Base-by-base conservation (phyloP, 2,329 filamentous ascomycete species). In the Hymenoscyphus scutula region DNA sequence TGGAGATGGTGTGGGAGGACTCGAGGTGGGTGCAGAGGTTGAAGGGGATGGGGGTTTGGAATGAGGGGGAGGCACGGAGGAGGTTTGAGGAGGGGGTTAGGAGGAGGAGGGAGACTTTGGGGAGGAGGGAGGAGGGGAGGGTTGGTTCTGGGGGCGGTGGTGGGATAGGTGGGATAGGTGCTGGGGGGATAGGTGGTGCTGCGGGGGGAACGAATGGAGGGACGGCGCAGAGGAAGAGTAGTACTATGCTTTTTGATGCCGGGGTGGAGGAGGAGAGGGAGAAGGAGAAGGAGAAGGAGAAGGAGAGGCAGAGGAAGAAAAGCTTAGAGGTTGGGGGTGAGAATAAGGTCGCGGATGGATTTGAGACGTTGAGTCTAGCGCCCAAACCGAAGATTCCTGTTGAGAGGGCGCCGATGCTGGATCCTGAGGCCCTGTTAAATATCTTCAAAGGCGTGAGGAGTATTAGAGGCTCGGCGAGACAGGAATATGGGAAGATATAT, bases 1-100 rank as follows among this genome's bases (percentile, higher is more conserved):
- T 90, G 74, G 95, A 99, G 77, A 99, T 99, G 93, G 93, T 97
- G 2, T 99, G 98, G 77, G 95, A 99, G 75, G 95, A 99, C 76
- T 91, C 92, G 57, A 85, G 94, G 79, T 99, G 95, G 95, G 90
- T 98, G 45, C 87, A 91, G 67, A 85, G 91, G 66, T 77, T 99
- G 60, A 90, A 90, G 74, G 87, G 84, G 63, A 97, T 99, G 87
- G 91, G 89, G 1, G 89, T 90, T 68, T 99, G 95, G 95, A 89
- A 96, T 72, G 95, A 99, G 74, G 76, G 80, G 3, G 94, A 97
- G 74, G 95, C 95, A 4, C 84, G 93, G 64, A 87, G 85, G 69
- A 81, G 90, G 59, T 91, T 92, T 59, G 94, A 97, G 65, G 88
- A 94, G 27, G 82, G 84, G 7, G 82, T 89, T 70, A 79, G 80